phyloP scores from a whole-genome alignment of 1,284 basidiomycete species.

The Rhodotorula sp. region DNA sequence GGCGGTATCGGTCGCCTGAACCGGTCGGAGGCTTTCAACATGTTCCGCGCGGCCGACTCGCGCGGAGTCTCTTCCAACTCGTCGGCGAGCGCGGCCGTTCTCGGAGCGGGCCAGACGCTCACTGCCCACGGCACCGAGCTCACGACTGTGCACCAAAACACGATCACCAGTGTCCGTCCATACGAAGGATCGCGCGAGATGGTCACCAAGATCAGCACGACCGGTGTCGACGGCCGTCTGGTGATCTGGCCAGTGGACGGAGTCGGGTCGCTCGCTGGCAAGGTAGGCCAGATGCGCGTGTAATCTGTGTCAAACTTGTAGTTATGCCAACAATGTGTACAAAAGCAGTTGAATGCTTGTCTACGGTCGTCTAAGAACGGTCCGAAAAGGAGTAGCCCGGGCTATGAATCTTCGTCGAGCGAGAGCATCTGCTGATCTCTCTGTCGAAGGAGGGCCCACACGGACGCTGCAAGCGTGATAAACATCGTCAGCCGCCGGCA shows the following conservation, averaged over 20 bases:
- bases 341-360: neutral
- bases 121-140: constrained; percentile 64
- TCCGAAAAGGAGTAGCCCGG: neutral
- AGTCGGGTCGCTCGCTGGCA: constrained; percentile 24
- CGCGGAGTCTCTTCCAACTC: constrained; percentile 65
- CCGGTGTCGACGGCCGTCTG: constrained; percentile 91
- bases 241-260: constrained; percentile 81
- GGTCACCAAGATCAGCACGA: constrained; percentile 78
- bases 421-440: constrained; percentile 57
- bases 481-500: constrained; percentile 12
- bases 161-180: constrained; percentile 84
- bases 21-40: constrained; percentile 85
- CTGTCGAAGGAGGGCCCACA: constrained; percentile 83
- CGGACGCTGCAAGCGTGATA: constrained; percentile 68
- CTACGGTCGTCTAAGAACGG: neutral
- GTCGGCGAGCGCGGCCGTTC: constrained; percentile 49
- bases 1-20: constrained; percentile 75
- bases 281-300: constrained; percentile 26
- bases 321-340: constrained; percentile 6
- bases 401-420: constrained; percentile 48
- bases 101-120: constrained; percentile 47
- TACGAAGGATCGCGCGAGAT: constrained; percentile 58
- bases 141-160: constrained; percentile 94
- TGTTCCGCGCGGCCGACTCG: constrained; percentile 89
- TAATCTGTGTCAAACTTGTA: constrained; percentile 20